Conservation (phyloP, 75 land plant species). For the Cupressus sempervirens region DNA sequence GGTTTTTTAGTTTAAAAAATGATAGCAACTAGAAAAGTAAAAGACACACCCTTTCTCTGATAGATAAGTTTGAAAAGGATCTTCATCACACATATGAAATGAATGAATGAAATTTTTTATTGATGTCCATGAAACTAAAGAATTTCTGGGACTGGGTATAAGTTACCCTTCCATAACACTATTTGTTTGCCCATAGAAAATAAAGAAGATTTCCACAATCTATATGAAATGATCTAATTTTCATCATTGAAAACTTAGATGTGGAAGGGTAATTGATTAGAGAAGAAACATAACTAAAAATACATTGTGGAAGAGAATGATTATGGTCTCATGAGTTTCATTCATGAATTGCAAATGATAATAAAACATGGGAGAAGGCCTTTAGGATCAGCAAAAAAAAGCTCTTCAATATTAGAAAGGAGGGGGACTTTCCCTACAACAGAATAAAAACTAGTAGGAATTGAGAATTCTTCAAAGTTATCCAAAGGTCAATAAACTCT, state of each 20-base stretch:
- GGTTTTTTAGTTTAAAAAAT: background rate
- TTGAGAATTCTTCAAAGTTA: constrained; percentile 47
- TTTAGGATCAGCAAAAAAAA: constrained; percentile 64
- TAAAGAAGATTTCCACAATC: too few species aligned
- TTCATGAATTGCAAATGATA: constrained; percentile 72
- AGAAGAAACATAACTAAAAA: background rate
- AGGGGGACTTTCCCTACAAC: constrained; percentile 73
- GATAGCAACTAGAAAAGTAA: background rate
- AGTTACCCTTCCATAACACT: background rate
- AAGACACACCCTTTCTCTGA: background rate
- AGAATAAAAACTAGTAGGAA: constrained; percentile 69
- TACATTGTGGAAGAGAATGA: background rate
- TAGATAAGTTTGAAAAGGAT: background rate
- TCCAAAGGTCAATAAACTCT: constrained; percentile 74
- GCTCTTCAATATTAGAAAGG: constrained; percentile 68
- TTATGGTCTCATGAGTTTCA: background rate
- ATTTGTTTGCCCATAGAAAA: background rate
- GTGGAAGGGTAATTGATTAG: background rate
- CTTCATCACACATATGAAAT: background rate
- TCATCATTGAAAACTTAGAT: background rate
- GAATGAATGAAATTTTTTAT: too few species aligned
- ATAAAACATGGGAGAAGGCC: constrained; percentile 92
- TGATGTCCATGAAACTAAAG: too few species aligned
- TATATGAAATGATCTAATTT: too few species aligned
- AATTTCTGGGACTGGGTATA: too few species aligned